Conservation (phyloP, 768 basidiomycete genomes). For the Rhodocollybia butyracea region DNA sequence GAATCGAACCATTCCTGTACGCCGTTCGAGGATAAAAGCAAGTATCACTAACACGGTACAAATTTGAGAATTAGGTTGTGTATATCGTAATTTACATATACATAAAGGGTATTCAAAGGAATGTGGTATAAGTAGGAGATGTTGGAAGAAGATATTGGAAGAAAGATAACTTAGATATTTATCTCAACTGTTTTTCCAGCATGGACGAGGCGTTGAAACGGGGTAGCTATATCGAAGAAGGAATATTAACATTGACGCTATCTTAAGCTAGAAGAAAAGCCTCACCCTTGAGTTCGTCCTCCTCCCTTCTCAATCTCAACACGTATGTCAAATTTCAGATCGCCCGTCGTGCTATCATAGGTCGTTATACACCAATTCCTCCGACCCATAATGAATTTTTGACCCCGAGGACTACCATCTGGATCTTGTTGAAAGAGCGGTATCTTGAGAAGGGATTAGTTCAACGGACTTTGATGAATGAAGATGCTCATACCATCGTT, state of each 20-base stretch:
- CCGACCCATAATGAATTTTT: conserved; percentile 80
- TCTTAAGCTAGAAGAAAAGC: neutral
- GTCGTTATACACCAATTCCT: conserved; percentile 84
- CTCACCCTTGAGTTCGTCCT: conserved; percentile 80
- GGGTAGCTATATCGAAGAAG: conserved; percentile 33
- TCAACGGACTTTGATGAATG: neutral
- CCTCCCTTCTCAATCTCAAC: conserved; percentile 82
- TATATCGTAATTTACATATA: neutral
- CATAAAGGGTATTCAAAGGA: conserved; percentile 8
- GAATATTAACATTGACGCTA: neutral
- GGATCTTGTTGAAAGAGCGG: conserved; percentile 78
- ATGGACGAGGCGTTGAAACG: conserved; percentile 40
- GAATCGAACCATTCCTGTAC: too few relatives aligned
- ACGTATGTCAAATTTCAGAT: conserved; percentile 77
- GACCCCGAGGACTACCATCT: conserved; percentile 71
- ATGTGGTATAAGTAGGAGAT: neutral
- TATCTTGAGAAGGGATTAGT: conserved; percentile 36
- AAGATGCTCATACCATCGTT: conserved; percentile 54
- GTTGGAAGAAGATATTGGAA: neutral
- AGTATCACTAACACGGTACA: too few relatives aligned
- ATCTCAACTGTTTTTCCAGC: conserved; percentile 24
- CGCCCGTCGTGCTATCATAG: conserved; percentile 55
- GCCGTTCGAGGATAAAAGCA: too few relatives aligned
- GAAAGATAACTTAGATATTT: neutral
- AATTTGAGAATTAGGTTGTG: too few relatives aligned